Evolutionary conservation across 1,139 yeast genomes (phyloP).

Genomic region (Zygosaccharomyces sapae): DNA sequence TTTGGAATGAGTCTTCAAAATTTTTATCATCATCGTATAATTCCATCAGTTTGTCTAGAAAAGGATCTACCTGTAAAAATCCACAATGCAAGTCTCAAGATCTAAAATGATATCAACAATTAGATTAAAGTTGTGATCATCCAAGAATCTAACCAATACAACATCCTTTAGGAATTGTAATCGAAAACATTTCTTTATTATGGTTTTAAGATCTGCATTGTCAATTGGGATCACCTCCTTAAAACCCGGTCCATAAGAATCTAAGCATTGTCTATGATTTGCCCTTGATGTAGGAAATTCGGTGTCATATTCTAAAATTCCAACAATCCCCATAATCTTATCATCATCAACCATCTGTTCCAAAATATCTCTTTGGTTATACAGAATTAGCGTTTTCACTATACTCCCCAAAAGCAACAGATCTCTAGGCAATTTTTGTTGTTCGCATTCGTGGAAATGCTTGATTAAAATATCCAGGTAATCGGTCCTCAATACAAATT

Average conservation of each 20-base stretch:
- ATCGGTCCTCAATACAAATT: constrained; percentile 46
- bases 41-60: constrained; percentile 50
- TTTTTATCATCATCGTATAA: constrained; percentile 43
- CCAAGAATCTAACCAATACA: constrained; percentile 72
- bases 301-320: constrained; percentile 89
- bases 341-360: constrained; percentile 65
- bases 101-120: constrained; percentile 42
- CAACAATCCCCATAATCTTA: constrained; percentile 59
- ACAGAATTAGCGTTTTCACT: constrained; percentile 61
- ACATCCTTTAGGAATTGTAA: constrained; percentile 82
- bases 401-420: constrained; percentile 69
- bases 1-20: constrained; percentile 18
- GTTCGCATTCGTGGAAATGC: constrained; percentile 56
- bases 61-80: constrained; percentile 55
- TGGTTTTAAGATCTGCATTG: constrained; percentile 48
- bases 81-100: constrained; percentile 46
- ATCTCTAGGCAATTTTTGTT: constrained; percentile 44
- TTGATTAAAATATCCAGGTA: constrained; percentile 52
- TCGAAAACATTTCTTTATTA: constrained; percentile 70
- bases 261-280: constrained; percentile 64
- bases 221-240: constrained; percentile 69
- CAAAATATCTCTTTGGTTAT: constrained; percentile 65
- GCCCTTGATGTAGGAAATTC: constrained; percentile 78
- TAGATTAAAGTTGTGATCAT: constrained; percentile 69
- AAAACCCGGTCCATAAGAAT: constrained; percentile 51